phyloP scores from a whole-genome alignment of 768 basidiomycete species.

The Multifurca ochricompacta region DNA sequence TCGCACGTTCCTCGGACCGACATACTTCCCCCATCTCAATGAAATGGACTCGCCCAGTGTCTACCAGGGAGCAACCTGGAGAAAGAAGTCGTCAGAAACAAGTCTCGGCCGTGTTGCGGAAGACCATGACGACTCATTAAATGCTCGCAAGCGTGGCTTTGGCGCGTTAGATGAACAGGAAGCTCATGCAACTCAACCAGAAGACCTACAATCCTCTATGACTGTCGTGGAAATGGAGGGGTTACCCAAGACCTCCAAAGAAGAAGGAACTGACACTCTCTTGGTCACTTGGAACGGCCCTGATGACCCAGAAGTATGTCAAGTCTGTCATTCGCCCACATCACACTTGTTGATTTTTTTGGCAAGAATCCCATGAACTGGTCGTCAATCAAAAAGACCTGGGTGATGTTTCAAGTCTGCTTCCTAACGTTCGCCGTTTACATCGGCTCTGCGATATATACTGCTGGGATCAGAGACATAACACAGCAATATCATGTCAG shows the following conservation, averaged over 20 bases:
- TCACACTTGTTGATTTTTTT: background rate
- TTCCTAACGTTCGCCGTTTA: constrained; percentile 31
- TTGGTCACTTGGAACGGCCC: constrained; percentile 26
- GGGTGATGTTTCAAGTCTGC: constrained; percentile 29
- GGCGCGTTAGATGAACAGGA: background rate
- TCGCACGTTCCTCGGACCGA: constrained; percentile 24
- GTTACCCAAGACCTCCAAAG: background rate
- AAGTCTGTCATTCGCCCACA: background rate
- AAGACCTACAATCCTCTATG: background rate
- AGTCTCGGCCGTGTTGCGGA: background rate
- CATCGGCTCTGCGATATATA: constrained; percentile 31
- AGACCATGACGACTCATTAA: constrained; percentile 4
- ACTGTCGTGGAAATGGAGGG: background rate
- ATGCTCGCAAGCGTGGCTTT: background rate
- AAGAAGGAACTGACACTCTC: constrained; percentile 15
- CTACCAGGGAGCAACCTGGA: constrained; percentile 3
- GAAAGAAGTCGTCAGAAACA: background rate
- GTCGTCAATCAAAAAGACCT: constrained; percentile 26
- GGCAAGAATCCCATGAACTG: constrained; percentile 24
- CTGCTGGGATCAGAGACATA: constrained; percentile 25
- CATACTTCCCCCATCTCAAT: constrained; percentile 21
- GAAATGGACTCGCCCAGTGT: constrained; percentile 14
- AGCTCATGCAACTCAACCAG: background rate
- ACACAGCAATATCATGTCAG: constrained; percentile 25
- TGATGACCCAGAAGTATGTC: constrained; percentile 17